These are phyloP conservation scores for Avicennia marina DNA, from an alignment of 257 asterid genomes.

Conservation along the genomic window DNA sequence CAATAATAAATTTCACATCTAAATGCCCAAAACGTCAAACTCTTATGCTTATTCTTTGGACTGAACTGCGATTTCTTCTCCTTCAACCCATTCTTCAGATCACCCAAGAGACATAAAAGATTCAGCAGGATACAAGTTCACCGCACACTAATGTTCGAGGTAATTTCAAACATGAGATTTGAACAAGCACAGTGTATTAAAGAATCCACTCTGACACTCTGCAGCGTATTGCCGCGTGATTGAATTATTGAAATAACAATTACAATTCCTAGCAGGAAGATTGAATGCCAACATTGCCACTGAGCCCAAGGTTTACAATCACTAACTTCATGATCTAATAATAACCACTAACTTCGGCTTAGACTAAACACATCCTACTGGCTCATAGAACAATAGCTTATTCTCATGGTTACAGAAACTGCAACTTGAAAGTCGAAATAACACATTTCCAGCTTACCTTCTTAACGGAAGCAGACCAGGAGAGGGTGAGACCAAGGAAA, in stretches of 20 bases:
- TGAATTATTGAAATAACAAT: neutral
- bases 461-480: conserved; percentile 96
- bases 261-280: neutral
- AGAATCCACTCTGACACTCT: neutral
- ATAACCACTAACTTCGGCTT: neutral
- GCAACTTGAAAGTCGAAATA: neutral
- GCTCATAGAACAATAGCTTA: conserved; percentile 2
- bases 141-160: too few species aligned
- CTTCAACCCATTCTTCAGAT: too few species aligned
- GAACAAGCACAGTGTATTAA: too few species aligned
- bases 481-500: conserved; percentile 85
- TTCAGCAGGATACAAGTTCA: too few species aligned
- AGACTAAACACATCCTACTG: neutral
- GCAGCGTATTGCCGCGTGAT: neutral
- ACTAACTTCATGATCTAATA: neutral
- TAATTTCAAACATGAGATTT: too few species aligned
- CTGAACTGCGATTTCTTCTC: too few species aligned
- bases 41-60: too few species aligned
- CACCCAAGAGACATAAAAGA: too few species aligned
- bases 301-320: neutral
- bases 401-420: neutral
- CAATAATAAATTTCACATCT: too few species aligned
- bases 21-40: too few species aligned
- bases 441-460: conserved; percentile 42
- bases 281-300: neutral